These are phyloP conservation scores for Hansenula anomala DNA, from an alignment of 1,139 yeast species.

Conservation along the genomic window DNA sequence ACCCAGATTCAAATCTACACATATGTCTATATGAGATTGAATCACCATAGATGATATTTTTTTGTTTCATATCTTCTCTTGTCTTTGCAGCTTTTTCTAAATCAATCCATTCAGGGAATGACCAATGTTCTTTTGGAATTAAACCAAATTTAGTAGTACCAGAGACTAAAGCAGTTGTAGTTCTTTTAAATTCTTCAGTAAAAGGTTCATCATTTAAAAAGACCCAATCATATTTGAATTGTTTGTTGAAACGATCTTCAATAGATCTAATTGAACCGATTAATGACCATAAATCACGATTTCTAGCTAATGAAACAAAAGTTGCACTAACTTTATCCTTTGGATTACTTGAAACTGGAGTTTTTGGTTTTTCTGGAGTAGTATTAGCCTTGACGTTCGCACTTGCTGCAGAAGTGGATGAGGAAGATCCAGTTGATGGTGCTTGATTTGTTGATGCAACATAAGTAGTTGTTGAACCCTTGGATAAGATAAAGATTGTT, in stretches of 20 bases:
- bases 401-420: conserved; percentile 2
- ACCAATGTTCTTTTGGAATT: conserved; percentile 46
- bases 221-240: conserved; percentile 67
- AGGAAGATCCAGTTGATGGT: no score
- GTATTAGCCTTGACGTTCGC: background rate
- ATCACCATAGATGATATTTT: conserved; percentile 51
- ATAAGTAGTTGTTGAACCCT: conserved; percentile 44
- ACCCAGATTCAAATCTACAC: conserved; percentile 89
- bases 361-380: no score
- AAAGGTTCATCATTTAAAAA: conserved; percentile 55
- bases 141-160: conserved; percentile 43
- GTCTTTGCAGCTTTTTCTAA: conserved; percentile 45
- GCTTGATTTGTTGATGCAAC: conserved; percentile 8
- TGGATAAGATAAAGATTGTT: conserved; percentile 56
- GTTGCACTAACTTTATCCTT: conserved; percentile 50
- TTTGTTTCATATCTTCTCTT: conserved; percentile 41
- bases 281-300: conserved; percentile 54
- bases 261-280: conserved; percentile 57
- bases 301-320: conserved; percentile 67
- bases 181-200: conserved; percentile 38
- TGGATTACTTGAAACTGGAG: no score
- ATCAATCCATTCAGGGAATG: conserved; percentile 55
- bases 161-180: conserved; percentile 35
- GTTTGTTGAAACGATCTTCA: conserved; percentile 65
- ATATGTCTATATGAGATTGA: conserved; percentile 68